Percentiles rank a stretch among this genome's conserved stretches.
phyloP scores from a whole-genome alignment of 2,329 filamentous ascomycete species.

The Aspergillus aculeatinus region DNA sequence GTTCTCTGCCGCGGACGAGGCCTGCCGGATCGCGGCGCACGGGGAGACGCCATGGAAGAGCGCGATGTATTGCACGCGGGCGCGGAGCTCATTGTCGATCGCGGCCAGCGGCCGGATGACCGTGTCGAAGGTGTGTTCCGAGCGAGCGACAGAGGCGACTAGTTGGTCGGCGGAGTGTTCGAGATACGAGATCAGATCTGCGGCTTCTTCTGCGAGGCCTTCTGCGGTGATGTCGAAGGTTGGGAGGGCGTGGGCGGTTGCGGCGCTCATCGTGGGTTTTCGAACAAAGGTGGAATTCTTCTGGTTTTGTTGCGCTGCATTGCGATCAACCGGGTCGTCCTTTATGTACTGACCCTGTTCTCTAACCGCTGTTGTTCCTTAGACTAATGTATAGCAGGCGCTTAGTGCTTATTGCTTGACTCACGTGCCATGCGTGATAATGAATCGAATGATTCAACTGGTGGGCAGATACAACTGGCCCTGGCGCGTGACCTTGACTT shows the following conservation, averaged over 20 bases:
- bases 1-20: background rate
- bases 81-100: background rate
- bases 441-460: background rate
- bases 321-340: background rate
- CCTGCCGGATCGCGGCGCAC: background rate
- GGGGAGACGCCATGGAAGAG: slow-evolving; percentile 1
- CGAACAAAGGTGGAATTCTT: background rate
- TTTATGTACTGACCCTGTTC: background rate
- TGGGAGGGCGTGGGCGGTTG: background rate
- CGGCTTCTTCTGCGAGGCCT: background rate
- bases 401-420: background rate
- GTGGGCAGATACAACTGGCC: background rate
- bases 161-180: background rate
- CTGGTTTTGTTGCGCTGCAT: background rate
- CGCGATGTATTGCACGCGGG: slow-evolving; percentile 1
- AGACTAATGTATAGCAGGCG: background rate
- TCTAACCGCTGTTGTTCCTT: background rate
- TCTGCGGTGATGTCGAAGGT: slow-evolving; percentile 1
- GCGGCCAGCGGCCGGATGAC: background rate
- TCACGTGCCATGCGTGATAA: background rate
- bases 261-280: background rate
- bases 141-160: background rate
- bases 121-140: background rate
- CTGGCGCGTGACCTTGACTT: background rate
- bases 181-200: background rate